Conservation (phyloP, 1,139 yeast genomes). For the Zhuliangozyma blackwelliae region DNA sequence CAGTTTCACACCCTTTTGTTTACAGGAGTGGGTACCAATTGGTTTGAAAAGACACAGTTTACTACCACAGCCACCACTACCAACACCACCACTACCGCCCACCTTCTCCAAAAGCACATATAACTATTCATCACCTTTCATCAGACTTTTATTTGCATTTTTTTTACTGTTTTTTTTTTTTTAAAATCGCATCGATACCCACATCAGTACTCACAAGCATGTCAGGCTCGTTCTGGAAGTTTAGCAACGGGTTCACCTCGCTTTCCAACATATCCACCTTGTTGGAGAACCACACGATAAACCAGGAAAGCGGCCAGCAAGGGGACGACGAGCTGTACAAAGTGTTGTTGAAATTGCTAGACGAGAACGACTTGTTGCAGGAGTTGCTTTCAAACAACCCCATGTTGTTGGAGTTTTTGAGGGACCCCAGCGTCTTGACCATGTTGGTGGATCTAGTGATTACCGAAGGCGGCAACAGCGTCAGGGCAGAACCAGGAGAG, state of each 20-base stretch:
- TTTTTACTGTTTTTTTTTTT: neutral
- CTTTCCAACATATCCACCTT: constrained; percentile 71
- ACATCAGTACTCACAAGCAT: constrained; percentile 20
- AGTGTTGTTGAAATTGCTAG: constrained; percentile 64
- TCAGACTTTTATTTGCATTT: no score
- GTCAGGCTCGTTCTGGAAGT: constrained; percentile 91
- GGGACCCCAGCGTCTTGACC: constrained; percentile 67
- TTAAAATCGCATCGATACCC: neutral
- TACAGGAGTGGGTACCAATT: no score
- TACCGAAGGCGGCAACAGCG: constrained; percentile 28
- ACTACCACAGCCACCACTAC: no score
- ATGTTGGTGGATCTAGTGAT: constrained; percentile 67
- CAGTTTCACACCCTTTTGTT: no score
- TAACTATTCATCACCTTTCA: no score
- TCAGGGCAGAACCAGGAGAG: neutral
- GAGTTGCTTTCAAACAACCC: constrained; percentile 82
- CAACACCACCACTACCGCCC: no score
- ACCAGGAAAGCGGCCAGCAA: constrained; percentile 22
- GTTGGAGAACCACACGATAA: constrained; percentile 49
- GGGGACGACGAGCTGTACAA: constrained; percentile 12
- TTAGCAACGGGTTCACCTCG: constrained; percentile 78
- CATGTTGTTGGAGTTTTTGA: constrained; percentile 70
- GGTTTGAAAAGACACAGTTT: no score
- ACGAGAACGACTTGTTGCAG: constrained; percentile 82
- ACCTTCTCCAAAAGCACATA: no score